phyloP scores from a whole-genome alignment of 108 stramenopile species.

The Seminavis robusta region DNA sequence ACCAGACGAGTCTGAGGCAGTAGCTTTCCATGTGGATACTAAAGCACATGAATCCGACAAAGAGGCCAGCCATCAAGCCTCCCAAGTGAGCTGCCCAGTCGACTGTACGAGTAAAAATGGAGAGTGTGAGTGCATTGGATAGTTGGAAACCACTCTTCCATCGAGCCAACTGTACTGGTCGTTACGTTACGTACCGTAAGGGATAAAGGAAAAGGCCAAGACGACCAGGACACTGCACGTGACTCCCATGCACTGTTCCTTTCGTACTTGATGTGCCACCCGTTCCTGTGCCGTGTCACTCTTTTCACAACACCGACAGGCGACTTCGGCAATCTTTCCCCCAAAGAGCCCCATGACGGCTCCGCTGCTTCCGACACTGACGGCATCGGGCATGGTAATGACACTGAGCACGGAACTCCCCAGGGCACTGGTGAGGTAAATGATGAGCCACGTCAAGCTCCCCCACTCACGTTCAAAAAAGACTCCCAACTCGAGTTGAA shows the following conservation, averaged over 20 bases:
- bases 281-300: constrained; percentile 41
- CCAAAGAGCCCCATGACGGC: constrained; percentile 87
- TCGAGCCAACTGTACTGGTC: not conserved
- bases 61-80: constrained; percentile 66
- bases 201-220: constrained; percentile 50
- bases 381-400: constrained; percentile 65
- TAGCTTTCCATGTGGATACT: constrained; percentile 38
- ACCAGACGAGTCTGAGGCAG: constrained; percentile 53
- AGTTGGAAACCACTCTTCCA: not conserved
- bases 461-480: constrained; percentile 89
- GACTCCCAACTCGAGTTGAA: constrained; percentile 75
- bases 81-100: constrained; percentile 87
- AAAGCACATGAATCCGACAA: constrained; percentile 63
- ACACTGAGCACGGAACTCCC: constrained; percentile 55
- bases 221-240: constrained; percentile 65
- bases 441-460: constrained; percentile 48
- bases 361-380: constrained; percentile 76
- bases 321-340: constrained; percentile 74
- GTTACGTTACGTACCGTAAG: constrained; percentile 25
- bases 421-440: constrained; percentile 64
- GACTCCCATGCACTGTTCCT: constrained; percentile 63
- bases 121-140: not conserved
- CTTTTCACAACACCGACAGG: constrained; percentile 56
- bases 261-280: constrained; percentile 56
- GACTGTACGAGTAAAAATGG: constrained; percentile 35